Percentiles rank a stretch among this genome's conserved stretches.
These are phyloP conservation scores for Leccinum ochraceum DNA, from an alignment of 768 basidiomycete species.

Conservation along the genomic window DNA sequence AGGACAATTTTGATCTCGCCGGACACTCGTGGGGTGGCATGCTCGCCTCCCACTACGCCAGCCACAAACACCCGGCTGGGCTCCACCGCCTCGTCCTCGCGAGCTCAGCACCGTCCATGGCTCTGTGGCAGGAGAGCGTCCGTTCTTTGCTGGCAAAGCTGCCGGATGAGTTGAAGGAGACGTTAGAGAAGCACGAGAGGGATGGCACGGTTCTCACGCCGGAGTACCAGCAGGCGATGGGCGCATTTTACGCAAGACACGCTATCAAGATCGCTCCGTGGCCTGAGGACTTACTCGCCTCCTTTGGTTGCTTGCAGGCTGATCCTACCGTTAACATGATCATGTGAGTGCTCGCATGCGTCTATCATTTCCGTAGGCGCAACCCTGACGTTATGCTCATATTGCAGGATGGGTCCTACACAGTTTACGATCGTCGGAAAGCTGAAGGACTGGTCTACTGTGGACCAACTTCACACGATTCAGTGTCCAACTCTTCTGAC, in stretches of 20 bases:
- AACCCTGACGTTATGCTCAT: too few species aligned
- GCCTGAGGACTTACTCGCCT: neutral
- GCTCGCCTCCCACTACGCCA: neutral
- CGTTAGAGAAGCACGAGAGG: neutral
- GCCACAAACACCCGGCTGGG: neutral
- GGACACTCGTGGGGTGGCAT: neutral
- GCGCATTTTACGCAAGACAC: neutral
- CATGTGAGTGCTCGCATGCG: neutral
- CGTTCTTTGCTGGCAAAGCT: neutral
- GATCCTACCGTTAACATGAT: neutral
- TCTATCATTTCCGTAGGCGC: too few species aligned
- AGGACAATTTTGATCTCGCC: neutral
- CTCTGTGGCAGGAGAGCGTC: neutral
- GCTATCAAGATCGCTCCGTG: neutral
- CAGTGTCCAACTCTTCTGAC: neutral
- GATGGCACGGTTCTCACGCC: neutral
- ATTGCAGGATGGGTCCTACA: neutral
- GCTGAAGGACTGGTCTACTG: neutral
- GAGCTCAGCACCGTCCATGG: neutral
- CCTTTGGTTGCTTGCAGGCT: neutral
- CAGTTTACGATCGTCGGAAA: neutral
- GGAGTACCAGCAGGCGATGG: neutral
- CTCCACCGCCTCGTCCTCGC: neutral
- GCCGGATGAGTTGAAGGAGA: neutral
- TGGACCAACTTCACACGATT: neutral